Evolutionary conservation across 2,329 filamentous ascomycete genomes (phyloP).

Genomic region (Colletotrichum lentis): DNA sequence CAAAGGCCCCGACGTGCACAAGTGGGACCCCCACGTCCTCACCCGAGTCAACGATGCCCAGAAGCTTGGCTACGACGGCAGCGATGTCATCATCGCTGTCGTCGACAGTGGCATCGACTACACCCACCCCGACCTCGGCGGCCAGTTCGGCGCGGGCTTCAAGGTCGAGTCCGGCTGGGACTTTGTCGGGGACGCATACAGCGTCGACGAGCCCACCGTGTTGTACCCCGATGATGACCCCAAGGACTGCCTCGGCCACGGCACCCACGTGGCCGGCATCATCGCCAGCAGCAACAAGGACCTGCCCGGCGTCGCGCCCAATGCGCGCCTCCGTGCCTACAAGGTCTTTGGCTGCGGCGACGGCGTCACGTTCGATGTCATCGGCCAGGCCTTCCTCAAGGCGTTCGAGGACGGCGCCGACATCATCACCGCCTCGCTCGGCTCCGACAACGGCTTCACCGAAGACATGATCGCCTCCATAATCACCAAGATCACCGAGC

Average conservation of each 20-base stretch:
- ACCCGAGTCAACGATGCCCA: constrained; percentile 19
- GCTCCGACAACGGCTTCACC: constrained; percentile 42
- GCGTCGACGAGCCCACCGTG: constrained; percentile 43
- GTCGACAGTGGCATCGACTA: constrained; percentile 58
- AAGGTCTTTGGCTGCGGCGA: constrained; percentile 47
- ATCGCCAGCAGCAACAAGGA: constrained; percentile 43
- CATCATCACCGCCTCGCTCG: constrained; percentile 46
- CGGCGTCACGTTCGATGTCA: constrained; percentile 33
- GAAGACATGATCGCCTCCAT: constrained; percentile 26
- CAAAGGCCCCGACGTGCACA: neutral
- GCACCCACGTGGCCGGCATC: constrained; percentile 10
- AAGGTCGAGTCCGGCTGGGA: constrained; percentile 58
- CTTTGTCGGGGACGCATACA: constrained; percentile 53
- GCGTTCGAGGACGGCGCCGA: constrained; percentile 43
- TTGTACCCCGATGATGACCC: constrained; percentile 53
- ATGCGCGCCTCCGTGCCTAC: constrained; percentile 52
- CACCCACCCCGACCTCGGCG: constrained; percentile 59
- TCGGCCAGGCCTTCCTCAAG: constrained; percentile 34
- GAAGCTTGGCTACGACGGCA: constrained; percentile 4
- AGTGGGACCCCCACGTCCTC: constrained; percentile 23
- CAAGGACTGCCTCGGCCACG: constrained; percentile 45
- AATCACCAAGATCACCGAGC: constrained; percentile 1
- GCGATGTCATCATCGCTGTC: constrained; percentile 21
- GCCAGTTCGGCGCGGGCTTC: constrained; percentile 60
- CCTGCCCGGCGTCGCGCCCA: constrained; percentile 52